Base-by-base conservation (phyloP, 163 green algal genomes). In the Chlorella variabilis region DNA sequence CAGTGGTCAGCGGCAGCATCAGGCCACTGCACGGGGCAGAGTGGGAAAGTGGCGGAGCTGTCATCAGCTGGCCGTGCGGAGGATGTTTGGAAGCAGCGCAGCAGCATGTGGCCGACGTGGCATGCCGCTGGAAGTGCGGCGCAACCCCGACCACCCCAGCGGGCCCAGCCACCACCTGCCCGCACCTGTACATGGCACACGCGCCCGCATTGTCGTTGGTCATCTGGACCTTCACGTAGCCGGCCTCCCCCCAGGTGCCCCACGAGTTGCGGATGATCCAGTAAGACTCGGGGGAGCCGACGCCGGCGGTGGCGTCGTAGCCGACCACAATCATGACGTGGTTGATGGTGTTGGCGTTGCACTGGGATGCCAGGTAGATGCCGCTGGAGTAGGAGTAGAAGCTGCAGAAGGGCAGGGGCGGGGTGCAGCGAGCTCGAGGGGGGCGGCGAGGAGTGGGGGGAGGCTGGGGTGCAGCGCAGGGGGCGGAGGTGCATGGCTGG, bases 221-320 rank as follows among this genome's bases (percentile, higher is more conserved):
- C 66, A 74, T 74, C 66, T 74, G 66, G 15, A 74, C 66, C 66
- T 58, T 58, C 21, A 74, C 41, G 41, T 74, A 74, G 36, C 66
- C 66, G 3, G 25, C 36, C 8, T 58, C 66, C 7, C 66, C 66
- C 66, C 25, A 36, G 15, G 25, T 3, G 45, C 45, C 48, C 70
- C 70, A 66, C 0, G 31, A 66, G 71, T 79, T 79, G 27, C 56
- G 54, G 36, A 79, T 54, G 17, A 68, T 79, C 25, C 25, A 79
- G 54, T 79, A 79, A 0, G 34, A 59, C 15, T 70, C 71, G 17
- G 34, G 25, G 27, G 54, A 59, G 71, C 71, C 71, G 34, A 79
- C 33, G 36, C 71, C 71, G 18, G 71, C 54, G 2, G 54, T 31
- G 15, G 23, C 54, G 56, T 79, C 70, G 36, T 70, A 79, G 27